A percentile compares a stretch with the other conserved stretches of the same genome.
Conservation (phyloP, 306 rosid species). For the Cyamopsis tetragonoloba region DNA sequence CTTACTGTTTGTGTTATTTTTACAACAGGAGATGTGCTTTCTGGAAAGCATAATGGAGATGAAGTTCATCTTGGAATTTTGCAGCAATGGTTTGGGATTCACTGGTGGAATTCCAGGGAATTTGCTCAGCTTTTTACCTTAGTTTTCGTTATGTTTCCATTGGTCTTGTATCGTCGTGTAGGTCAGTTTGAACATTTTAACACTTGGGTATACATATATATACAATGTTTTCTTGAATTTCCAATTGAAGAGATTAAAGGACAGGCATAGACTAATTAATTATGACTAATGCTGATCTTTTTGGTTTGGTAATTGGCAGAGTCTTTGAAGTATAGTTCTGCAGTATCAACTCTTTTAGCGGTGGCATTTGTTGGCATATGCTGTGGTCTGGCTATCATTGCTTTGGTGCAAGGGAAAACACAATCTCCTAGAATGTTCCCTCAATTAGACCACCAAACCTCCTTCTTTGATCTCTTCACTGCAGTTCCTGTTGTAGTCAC, state of each 20-base stretch:
- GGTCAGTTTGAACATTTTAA: conserved; percentile 44
- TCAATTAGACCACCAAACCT: conserved; percentile 47
- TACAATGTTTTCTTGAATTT: conserved; percentile 19
- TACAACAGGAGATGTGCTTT: conserved; percentile 77
- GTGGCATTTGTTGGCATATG: conserved; percentile 80
- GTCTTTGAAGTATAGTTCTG: conserved; percentile 77
- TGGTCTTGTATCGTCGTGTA: conserved; percentile 64
- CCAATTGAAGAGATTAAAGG: neutral
- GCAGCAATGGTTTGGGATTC: conserved; percentile 94
- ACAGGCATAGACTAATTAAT: neutral
- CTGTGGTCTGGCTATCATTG: conserved; percentile 62
- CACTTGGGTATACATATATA: neutral
- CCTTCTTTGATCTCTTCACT: conserved; percentile 91
- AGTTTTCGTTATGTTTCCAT: conserved; percentile 62
- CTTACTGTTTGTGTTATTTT: neutral
- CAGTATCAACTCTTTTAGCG: conserved; percentile 71
- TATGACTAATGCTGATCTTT: neutral
- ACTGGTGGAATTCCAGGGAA: conserved; percentile 92
- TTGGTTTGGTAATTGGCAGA: conserved; percentile 38
- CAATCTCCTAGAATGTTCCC: conserved; percentile 67
- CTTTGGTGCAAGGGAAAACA: conserved; percentile 67
- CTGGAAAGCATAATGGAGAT: conserved; percentile 52
- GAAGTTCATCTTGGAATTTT: conserved; percentile 73
- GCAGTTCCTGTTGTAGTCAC: conserved; percentile 92
- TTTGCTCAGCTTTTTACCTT: conserved; percentile 52